Evolutionary conservation across 1,139 yeast genomes (phyloP), one percentile per base, ranked within the genome.

Genomic region (Wickerhamomyces sp.): DNA sequence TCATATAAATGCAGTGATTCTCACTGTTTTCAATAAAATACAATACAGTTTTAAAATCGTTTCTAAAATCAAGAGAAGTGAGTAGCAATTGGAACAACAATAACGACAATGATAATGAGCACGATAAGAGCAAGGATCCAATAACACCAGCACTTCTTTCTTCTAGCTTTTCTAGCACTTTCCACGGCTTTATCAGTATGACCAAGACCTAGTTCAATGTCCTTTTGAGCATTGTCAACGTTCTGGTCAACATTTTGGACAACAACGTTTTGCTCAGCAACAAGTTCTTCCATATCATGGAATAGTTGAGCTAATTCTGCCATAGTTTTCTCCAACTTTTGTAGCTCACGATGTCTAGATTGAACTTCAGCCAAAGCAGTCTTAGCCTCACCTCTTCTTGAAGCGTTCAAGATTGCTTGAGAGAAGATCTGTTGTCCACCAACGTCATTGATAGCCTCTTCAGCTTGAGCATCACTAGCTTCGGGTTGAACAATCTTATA

Each of bases 321-420:
- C 87, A 94, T 88, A 43, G 97, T 85, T 67, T 86, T 82, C 67
- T 90, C 97, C 65, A 94, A 84, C 69, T 89, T 87, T 68, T 88
- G 83, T 61, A 94, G 79, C 68, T 92, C 98, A 59, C 87, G 83
- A 70, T 94, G 98, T 70, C 99, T 83, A 35, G 87, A 81, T 67
- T 92, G 97, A 41, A 94, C 98, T 66, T 94, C 98, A 56, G 88
- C 86, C 55, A 92, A 75, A 3, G 95, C 98, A 27, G 96, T 80
- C 63, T 95, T 79, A 38, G 98, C 97, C 66, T 92, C 96, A 52
- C 98, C 98, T 58, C 95, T 81, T 67, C 97, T 82, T 64, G 88
- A 87, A 42, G 95, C 84, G 67, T 84, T 88, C 74, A 88, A 71
- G 52, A 92, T 73, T 14, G 97, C 97, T 65, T 89, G 96, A 47